phyloP scores from a whole-genome alignment of 1,284 basidiomycete species.

The Heimioporus punctisporus region DNA sequence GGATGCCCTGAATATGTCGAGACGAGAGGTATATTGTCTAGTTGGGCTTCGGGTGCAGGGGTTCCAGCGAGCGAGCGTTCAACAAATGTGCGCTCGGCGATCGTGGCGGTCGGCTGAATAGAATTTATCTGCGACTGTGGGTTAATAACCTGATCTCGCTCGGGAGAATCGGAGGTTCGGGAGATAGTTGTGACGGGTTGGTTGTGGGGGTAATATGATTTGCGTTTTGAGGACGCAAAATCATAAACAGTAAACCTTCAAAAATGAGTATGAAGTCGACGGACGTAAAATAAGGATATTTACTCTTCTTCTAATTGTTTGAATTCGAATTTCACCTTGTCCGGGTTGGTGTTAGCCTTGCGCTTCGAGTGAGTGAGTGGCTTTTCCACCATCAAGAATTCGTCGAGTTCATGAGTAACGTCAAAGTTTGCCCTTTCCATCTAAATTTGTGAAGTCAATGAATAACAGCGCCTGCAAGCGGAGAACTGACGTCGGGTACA shows the following conservation, averaged over 20 bases:
- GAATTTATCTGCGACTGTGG: slow-evolving; percentile 45
- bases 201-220: slow-evolving; percentile 82
- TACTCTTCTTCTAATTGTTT: slow-evolving; percentile 94
- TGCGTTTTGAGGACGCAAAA: slow-evolving; percentile 62
- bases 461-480: background rate
- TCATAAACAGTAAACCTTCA: slow-evolving; percentile 79
- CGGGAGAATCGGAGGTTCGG: slow-evolving; percentile 40
- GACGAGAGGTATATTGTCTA: slow-evolving; percentile 30
- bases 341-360: slow-evolving; percentile 81
- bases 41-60: slow-evolving; percentile 35
- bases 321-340: slow-evolving; percentile 89
- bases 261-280: background rate
- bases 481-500: slow-evolving; percentile 80
- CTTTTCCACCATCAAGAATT: slow-evolving; percentile 96
- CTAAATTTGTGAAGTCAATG: slow-evolving; percentile 42
- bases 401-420: slow-evolving; percentile 95
- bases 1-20: slow-evolving; percentile 23
- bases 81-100: slow-evolving; percentile 51
- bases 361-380: slow-evolving; percentile 93
- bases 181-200: slow-evolving; percentile 57
- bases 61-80: slow-evolving; percentile 67
- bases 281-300: slow-evolving; percentile 26
- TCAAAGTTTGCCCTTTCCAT: slow-evolving; percentile 97
- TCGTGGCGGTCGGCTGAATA: slow-evolving; percentile 48
- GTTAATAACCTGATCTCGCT: slow-evolving; percentile 34